These are phyloP conservation scores for Pichia terricola DNA, from an alignment of 1,139 yeast genomes.

Conservation along the genomic window DNA sequence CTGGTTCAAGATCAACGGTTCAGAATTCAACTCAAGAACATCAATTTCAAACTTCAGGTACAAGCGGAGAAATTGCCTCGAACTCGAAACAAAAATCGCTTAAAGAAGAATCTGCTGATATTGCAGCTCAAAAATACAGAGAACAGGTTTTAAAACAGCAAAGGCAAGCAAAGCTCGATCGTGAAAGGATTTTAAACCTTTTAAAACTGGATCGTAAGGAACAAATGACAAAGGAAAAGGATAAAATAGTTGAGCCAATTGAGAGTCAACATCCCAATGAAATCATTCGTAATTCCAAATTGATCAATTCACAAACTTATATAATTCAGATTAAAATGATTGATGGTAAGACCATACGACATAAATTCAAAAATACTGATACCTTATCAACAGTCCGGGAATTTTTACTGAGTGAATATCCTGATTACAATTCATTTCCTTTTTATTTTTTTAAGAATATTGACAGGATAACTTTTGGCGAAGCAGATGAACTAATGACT, in stretches of 20 bases:
- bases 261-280: constrained; percentile 12
- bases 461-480: constrained; percentile 24
- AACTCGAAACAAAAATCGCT: constrained; percentile 17
- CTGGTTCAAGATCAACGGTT: not conserved
- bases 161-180: constrained; percentile 37
- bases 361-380: constrained; percentile 14
- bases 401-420: constrained; percentile 17
- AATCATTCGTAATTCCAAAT: constrained; percentile 14
- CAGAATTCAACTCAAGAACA: not conserved
- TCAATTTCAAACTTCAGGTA: too few species aligned
- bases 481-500: constrained; percentile 23
- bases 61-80: too few species aligned
- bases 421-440: constrained; percentile 23
- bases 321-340: constrained; percentile 24
- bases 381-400: constrained; percentile 20
- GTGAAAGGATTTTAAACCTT: constrained; percentile 42
- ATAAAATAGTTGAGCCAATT: not conserved
- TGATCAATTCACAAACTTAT: constrained; percentile 15
- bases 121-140: constrained; percentile 31
- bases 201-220: constrained; percentile 37
- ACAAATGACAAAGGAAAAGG: not conserved
- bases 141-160: constrained; percentile 31
- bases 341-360: constrained; percentile 23
- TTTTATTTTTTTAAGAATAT: constrained; percentile 26
- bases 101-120: constrained; percentile 32